These are phyloP conservation scores for Brassica juncea DNA, from an alignment of 345 rosid genomes.

Conservation along the genomic window DNA sequence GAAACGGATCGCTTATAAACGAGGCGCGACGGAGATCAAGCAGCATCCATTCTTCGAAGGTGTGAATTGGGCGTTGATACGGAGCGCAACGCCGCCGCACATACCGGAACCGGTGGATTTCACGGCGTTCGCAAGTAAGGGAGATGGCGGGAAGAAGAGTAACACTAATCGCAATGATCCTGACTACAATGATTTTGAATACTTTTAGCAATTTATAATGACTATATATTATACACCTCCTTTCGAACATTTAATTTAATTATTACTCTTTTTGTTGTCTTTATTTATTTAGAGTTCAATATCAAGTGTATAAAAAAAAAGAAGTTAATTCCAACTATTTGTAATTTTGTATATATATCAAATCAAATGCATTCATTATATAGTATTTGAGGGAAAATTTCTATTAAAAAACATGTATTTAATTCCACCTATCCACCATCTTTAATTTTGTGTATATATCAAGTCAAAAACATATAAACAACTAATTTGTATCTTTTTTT, in stretches of 20 bases:
- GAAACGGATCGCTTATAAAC: slow-evolving; percentile 72
- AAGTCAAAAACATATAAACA: no score
- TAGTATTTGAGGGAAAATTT: not conserved
- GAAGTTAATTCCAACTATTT: not conserved
- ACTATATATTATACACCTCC: not conserved
- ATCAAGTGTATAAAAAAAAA: not conserved
- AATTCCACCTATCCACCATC: not conserved
- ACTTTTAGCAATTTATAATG: not conserved
- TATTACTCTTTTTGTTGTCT: not conserved
- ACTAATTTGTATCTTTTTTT: no score
- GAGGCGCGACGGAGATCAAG: slow-evolving; percentile 92
- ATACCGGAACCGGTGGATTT: slow-evolving; percentile 79
- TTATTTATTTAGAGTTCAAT: not conserved
- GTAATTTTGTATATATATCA: not conserved
- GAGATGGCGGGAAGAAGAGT: not conserved
- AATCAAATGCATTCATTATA: not conserved
- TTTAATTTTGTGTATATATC: no score
- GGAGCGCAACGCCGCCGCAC: slow-evolving; percentile 83
- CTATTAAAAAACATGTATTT: no score
- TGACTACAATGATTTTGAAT: not conserved
- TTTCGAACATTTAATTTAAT: not conserved
- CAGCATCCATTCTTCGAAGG: slow-evolving; percentile 93
- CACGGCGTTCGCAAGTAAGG: slow-evolving; percentile 55
- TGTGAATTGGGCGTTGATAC: slow-evolving; percentile 85
- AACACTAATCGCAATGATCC: not conserved